Percentiles rank a stretch among this genome's conserved stretches.
Conservation (phyloP, 768 basidiomycete species). For the Auricularia auricula-judae region DNA sequence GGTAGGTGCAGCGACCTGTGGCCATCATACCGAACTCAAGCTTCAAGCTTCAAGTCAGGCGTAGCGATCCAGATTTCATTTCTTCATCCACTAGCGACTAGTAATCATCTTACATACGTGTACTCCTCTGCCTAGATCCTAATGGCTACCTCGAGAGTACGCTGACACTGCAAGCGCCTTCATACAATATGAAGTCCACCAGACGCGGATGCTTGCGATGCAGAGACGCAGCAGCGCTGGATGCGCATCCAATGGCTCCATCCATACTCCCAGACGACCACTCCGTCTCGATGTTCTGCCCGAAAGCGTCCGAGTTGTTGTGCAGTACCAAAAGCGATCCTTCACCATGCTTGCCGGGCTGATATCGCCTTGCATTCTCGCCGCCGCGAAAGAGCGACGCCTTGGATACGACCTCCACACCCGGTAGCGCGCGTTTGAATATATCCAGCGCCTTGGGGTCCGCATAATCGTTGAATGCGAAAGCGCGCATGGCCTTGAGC, state of each 20-base stretch:
- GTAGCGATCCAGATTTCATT: too few species aligned
- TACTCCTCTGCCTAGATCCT: too few species aligned
- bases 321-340: conserved; percentile 11
- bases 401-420: conserved; percentile 1
- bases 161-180: background rate
- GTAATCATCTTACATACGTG: too few species aligned
- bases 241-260: conserved; percentile 7
- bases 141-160: too few species aligned
- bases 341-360: background rate
- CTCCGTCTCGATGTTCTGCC: conserved; percentile 14
- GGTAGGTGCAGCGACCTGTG: too few species aligned
- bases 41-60: too few species aligned
- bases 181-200: background rate
- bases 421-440: background rate
- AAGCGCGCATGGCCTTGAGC: conserved; percentile 5
- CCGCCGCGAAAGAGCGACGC: background rate
- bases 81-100: too few species aligned
- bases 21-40: too few species aligned
- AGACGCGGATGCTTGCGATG: conserved; percentile 5
- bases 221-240: conserved; percentile 5
- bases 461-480: conserved; percentile 10
- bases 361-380: background rate
- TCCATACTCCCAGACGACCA: conserved; percentile 8
- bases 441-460: background rate
- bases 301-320: conserved; percentile 14